phyloP scores from a whole-genome alignment of 139 green algal genomes.

The Diplosphaera chodatii region DNA sequence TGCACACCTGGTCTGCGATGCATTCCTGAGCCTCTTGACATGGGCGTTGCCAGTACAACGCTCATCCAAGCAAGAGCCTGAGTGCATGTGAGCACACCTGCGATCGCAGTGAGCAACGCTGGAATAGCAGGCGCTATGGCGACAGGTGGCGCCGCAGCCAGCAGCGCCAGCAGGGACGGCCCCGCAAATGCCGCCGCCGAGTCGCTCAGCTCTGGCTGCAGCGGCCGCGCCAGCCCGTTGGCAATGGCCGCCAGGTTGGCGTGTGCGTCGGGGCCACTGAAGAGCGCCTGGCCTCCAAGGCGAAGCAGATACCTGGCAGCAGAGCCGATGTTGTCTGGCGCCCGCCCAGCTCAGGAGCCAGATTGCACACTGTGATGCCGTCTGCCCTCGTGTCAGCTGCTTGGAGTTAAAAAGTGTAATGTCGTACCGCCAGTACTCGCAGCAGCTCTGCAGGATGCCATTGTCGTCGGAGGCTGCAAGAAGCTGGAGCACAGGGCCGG shows the following conservation, averaged over 20 bases:
- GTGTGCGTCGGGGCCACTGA: slow-evolving; percentile 12
- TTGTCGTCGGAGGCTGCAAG: slow-evolving; percentile 28
- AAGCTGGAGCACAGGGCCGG: slow-evolving; percentile 22
- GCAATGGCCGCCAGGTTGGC: slow-evolving; percentile 23
- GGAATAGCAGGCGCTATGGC: slow-evolving; percentile 19
- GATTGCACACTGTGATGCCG: too few relatives aligned
- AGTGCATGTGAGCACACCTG: too few relatives aligned
- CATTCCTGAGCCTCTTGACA: too few relatives aligned
- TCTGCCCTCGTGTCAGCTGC: too few relatives aligned
- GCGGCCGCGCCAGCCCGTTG: slow-evolving; percentile 26
- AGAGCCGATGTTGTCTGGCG: too few relatives aligned
- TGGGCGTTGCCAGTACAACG: too few relatives aligned
- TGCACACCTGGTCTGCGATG: too few relatives aligned
- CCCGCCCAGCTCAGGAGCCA: too few relatives aligned
- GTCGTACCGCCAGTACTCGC: slow-evolving; percentile 21
- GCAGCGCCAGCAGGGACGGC: slow-evolving; percentile 19
- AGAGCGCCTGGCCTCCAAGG: slow-evolving; percentile 23
- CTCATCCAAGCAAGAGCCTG: too few relatives aligned
- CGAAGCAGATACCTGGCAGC: slow-evolving; percentile 23
- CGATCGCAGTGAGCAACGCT: slow-evolving; percentile 15
- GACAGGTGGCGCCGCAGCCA: slow-evolving; percentile 19
- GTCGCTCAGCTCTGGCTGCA: slow-evolving; percentile 36
- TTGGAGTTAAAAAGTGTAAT: too few relatives aligned
- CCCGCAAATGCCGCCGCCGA: slow-evolving; percentile 29
- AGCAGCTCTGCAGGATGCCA: slow-evolving; percentile 33